Evolutionary conservation across 2,329 filamentous ascomycete genomes (phyloP).

Genomic region (Microdochium trichocladiopsis): DNA sequence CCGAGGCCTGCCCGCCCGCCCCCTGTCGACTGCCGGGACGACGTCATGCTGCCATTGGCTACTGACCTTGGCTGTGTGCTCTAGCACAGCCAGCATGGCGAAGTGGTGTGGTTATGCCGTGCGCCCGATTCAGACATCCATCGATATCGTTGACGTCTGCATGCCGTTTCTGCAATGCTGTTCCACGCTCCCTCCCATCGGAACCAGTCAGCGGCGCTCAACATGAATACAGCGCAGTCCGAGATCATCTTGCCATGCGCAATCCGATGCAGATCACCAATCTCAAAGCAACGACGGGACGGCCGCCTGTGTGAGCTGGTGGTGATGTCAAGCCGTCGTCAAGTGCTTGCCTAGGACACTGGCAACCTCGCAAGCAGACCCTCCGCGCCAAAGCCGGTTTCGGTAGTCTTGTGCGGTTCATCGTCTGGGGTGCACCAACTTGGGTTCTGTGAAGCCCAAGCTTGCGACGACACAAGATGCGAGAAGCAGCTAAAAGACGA

Average conservation of each 20-base stretch:
- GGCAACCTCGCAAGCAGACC: not conserved
- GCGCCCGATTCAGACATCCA: too few species aligned
- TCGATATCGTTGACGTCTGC: too few species aligned
- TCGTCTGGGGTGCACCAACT: too few species aligned
- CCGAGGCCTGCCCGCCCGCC: not conserved
- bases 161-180: too few species aligned
- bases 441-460: too few species aligned
- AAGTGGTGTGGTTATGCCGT: too few species aligned
- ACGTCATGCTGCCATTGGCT: not conserved
- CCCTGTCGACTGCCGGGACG: not conserved
- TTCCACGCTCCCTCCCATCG: too few species aligned
- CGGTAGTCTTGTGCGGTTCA: not conserved
- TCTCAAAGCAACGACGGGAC: not conserved
- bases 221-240: not conserved
- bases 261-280: not conserved
- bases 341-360: not conserved
- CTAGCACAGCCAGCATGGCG: not conserved
- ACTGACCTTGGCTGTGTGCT: not conserved
- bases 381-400: not conserved
- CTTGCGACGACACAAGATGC: too few species aligned
- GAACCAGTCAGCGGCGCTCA: too few species aligned
- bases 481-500: too few species aligned
- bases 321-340: not conserved
- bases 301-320: not conserved
- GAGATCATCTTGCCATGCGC: not conserved